A percentile compares a stretch with the other conserved stretches of the same genome.
phyloP scores from a whole-genome alignment of 176 grass and related monocot species.

The Aegilops tauschii region DNA sequence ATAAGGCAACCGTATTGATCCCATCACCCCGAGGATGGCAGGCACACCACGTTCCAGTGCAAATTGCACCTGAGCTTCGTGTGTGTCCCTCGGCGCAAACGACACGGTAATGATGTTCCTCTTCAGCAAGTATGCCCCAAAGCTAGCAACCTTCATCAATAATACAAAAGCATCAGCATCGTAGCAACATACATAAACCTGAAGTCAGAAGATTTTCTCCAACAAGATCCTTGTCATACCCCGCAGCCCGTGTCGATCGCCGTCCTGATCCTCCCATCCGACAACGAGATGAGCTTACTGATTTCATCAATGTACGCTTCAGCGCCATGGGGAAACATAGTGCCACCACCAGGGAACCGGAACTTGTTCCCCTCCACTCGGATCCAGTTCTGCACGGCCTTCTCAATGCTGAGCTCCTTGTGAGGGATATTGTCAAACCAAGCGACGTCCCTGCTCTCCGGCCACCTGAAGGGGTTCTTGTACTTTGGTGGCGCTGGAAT shows the following conservation, averaged over 20 bases:
- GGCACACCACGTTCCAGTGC: slow-evolving; percentile 91
- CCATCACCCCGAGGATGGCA: slow-evolving; percentile 93
- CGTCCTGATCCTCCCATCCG: slow-evolving; percentile 81
- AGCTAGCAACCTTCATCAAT: slow-evolving; percentile 84
- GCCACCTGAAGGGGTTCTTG: slow-evolving; percentile 53
- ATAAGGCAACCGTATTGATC: slow-evolving; percentile 75
- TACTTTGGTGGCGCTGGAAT: slow-evolving; percentile 69
- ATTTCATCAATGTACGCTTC: slow-evolving; percentile 93
- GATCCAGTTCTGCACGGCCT: slow-evolving; percentile 97
- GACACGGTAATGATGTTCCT: slow-evolving; percentile 87
- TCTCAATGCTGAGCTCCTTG: slow-evolving; percentile 98
- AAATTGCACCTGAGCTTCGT: slow-evolving; percentile 95
- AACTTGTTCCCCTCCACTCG: slow-evolving; percentile 80
- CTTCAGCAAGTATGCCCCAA: slow-evolving; percentile 89
- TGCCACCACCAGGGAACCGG: slow-evolving; percentile 89
- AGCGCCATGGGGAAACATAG: slow-evolving; percentile 77
- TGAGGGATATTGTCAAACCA: slow-evolving; percentile 96
- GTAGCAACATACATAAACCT: slow-evolving; percentile 14
- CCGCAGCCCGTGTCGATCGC: slow-evolving; percentile 88
- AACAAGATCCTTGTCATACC: slow-evolving; percentile 35
- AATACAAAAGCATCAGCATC: slow-evolving; percentile 14
- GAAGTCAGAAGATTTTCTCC: background rate
- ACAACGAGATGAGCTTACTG: slow-evolving; percentile 62
- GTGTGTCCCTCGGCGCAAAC: slow-evolving; percentile 88
- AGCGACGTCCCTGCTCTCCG: slow-evolving; percentile 73